Evolutionary conservation across 495 filamentous ascomycete genomes (phyloP).

Genomic region (Neurospora sublineolata): DNA sequence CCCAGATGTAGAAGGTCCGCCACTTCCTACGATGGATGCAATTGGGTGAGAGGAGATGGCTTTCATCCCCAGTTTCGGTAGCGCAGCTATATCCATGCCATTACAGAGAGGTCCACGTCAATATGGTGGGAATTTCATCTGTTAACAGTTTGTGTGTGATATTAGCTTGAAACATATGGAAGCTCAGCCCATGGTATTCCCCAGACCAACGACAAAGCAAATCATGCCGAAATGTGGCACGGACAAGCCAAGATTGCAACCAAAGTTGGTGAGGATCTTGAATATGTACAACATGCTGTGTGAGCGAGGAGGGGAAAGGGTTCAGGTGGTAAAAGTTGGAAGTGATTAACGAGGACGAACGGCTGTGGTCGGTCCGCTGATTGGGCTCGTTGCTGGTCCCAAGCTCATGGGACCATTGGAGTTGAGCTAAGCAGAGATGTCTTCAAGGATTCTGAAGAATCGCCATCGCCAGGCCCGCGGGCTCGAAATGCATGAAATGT

Average conservation of each 20-base stretch:
- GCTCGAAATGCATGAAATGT: not conserved
- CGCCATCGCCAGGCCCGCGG: not conserved
- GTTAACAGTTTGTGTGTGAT: not conserved
- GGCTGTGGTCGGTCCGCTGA: not conserved
- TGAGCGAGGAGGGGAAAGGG: not conserved
- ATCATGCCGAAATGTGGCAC: not conserved
- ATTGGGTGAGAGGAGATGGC: not conserved
- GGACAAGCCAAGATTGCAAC: not conserved
- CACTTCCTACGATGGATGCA: not conserved
- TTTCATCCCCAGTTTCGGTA: not conserved
- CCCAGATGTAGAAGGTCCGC: not conserved
- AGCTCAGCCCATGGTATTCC: not conserved
- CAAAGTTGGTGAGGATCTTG: not conserved
- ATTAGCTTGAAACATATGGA: not conserved
- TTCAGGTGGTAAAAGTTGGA: not conserved
- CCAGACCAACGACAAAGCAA: not conserved
- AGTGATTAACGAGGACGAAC: not conserved
- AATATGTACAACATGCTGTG: not conserved
- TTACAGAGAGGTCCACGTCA: not conserved
- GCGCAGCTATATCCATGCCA: not conserved
- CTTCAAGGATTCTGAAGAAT: not conserved
- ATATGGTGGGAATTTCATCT: not conserved
- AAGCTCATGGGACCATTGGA: slow-evolving; percentile 6
- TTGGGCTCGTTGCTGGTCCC: slow-evolving; percentile 2
- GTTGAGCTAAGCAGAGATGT: not conserved